phyloP scores from a whole-genome alignment of 1,139 yeast species.

The Kodamaea fungicola region DNA sequence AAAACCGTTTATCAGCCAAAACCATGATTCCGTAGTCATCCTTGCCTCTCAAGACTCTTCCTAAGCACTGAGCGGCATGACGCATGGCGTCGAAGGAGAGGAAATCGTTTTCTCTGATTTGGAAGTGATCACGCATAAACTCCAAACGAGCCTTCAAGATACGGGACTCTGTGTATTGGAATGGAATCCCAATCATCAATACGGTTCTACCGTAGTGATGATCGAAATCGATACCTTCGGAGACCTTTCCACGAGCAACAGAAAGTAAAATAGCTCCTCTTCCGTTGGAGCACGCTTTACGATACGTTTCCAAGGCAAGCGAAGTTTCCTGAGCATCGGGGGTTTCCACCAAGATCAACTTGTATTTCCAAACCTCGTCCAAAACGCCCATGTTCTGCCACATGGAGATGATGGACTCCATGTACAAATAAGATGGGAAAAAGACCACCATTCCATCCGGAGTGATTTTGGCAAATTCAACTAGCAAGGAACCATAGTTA shows the following conservation, averaged over 20 bases:
- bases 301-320: conserved; percentile 87
- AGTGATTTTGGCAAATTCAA: conserved; percentile 90
- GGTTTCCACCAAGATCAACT: conserved; percentile 92
- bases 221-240: conserved; percentile 98
- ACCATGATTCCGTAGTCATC: conserved; percentile 99
- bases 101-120: conserved; percentile 90
- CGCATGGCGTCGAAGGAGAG: conserved; percentile 98
- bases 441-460: conserved; percentile 99
- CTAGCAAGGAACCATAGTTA: conserved; percentile 87
- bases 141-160: conserved; percentile 92
- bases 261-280: conserved; percentile 94
- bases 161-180: conserved; percentile 96
- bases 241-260: conserved; percentile 98
- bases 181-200: conserved; percentile 97
- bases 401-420: conserved; percentile 97
- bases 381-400: conserved; percentile 98
- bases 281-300: conserved; percentile 96
- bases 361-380: conserved; percentile 98
- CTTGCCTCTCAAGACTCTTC: conserved; percentile 94
- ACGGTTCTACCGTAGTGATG: conserved; percentile 98
- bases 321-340: conserved; percentile 99
- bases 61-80: conserved; percentile 98
- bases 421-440: conserved; percentile 92
- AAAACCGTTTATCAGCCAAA: conserved; percentile 88
- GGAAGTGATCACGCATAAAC: conserved; percentile 87